Evolutionary conservation across 257 asterid species (phyloP).

Genomic region (Paulownia fortunei): DNA sequence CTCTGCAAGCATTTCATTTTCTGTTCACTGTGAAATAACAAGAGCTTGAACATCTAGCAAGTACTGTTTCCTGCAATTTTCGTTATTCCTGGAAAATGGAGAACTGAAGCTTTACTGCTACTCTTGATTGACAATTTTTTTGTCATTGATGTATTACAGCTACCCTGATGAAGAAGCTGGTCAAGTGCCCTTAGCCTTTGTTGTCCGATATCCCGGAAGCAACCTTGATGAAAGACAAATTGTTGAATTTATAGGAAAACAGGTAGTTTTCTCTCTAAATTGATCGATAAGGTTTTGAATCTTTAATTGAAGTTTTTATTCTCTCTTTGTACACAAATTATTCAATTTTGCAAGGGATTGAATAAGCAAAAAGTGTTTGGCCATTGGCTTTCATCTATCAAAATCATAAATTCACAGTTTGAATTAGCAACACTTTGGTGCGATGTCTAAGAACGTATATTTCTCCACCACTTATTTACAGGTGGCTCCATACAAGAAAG

Average conservation of each 20-base stretch:
- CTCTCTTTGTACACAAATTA: too few species aligned
- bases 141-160: conserved; percentile 28
- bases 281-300: not conserved
- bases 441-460: not conserved
- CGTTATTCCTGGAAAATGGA: not conserved
- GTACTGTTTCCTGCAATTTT: not conserved
- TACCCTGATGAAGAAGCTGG: conserved; percentile 64
- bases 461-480: conserved; percentile 8
- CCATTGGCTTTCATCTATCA: not conserved
- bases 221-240: conserved; percentile 43
- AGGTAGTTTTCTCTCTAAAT: conserved; percentile 34
- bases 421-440: not conserved
- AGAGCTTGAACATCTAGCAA: not conserved
- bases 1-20: not conserved
- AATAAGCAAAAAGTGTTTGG: not conserved
- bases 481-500: conserved; percentile 66
- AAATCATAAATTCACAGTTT: not conserved
- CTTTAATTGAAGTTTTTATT: too few species aligned
- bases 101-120: not conserved
- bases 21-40: not conserved
- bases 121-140: not conserved
- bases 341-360: not conserved
- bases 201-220: conserved; percentile 45
- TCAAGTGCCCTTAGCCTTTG: conserved; percentile 62
- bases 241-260: conserved; percentile 46